Conservation (phyloP, 2,329 filamentous ascomycete species). For the Capronia americana region DNA sequence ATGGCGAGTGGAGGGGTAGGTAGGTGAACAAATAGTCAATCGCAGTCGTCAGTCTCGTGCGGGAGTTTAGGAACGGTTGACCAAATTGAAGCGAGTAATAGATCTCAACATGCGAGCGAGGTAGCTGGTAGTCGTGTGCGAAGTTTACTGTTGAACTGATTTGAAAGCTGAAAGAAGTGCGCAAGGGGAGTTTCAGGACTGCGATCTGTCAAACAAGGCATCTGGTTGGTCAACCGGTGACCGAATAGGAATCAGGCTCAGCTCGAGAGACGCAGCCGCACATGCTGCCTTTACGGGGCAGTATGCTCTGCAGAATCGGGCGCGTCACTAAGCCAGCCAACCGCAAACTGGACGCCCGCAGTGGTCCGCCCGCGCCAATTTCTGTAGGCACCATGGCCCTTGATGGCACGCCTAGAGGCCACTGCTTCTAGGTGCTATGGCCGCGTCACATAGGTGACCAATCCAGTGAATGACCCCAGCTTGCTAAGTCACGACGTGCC, state of each 20-base stretch:
- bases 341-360: neutral
- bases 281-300: neutral
- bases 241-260: conserved; percentile 11
- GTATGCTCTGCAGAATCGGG: neutral
- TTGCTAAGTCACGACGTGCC: conserved; percentile 1
- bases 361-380: neutral
- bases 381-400: neutral
- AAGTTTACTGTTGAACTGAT: neutral
- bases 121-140: neutral
- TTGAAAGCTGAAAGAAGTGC: conserved; percentile 13
- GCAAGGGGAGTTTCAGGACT: conserved; percentile 14
- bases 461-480: conserved; percentile 2
- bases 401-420: neutral
- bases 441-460: neutral
- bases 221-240: conserved; percentile 6
- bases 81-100: neutral
- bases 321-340: neutral
- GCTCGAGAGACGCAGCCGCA: neutral
- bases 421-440: neutral
- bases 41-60: conserved; percentile 1
- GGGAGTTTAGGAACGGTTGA: neutral
- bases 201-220: conserved; percentile 4
- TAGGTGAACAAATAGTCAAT: neutral
- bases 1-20: conserved; percentile 38
- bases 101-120: neutral